Conservation (phyloP, 176 grass and related monocot genomes). For the Oryza brachyantha region DNA sequence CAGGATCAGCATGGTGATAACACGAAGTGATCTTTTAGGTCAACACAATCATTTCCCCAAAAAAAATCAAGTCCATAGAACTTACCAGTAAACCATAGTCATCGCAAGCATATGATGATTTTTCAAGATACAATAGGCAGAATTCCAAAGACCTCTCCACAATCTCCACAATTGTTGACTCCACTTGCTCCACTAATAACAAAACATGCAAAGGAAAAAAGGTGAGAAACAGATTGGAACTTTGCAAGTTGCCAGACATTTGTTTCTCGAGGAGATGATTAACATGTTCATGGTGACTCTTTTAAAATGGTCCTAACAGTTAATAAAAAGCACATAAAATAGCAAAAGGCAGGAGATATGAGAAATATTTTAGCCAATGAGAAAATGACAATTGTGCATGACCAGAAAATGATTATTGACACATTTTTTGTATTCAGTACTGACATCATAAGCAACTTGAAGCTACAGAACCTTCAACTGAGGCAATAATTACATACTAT, state of each 20-base stretch:
- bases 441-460: not conserved
- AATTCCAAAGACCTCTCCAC: conserved; percentile 81
- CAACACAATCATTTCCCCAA: not conserved
- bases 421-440: conserved; percentile 18
- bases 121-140: conserved; percentile 69
- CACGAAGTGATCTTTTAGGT: conserved; percentile 2
- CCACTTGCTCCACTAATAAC: conserved; percentile 72
- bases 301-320: not conserved
- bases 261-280: not conserved
- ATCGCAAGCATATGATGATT: conserved; percentile 67
- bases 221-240: conserved; percentile 26
- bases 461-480: not conserved
- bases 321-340: not conserved
- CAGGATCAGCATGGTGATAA: conserved; percentile 26
- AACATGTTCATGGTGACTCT: not conserved
- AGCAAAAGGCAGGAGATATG: not conserved
- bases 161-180: conserved; percentile 54
- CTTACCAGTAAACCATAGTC: conserved; percentile 78
- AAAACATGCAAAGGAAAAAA: conserved; percentile 18
- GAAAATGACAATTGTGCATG: not conserved
- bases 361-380: not conserved
- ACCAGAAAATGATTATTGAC: not conserved
- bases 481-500: conserved; percentile 7
- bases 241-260: conserved; percentile 25
- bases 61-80: conserved; percentile 28